Base-by-base conservation (phyloP, 1,284 basidiomycete species). In the Cryptococcus depauperatus region DNA sequence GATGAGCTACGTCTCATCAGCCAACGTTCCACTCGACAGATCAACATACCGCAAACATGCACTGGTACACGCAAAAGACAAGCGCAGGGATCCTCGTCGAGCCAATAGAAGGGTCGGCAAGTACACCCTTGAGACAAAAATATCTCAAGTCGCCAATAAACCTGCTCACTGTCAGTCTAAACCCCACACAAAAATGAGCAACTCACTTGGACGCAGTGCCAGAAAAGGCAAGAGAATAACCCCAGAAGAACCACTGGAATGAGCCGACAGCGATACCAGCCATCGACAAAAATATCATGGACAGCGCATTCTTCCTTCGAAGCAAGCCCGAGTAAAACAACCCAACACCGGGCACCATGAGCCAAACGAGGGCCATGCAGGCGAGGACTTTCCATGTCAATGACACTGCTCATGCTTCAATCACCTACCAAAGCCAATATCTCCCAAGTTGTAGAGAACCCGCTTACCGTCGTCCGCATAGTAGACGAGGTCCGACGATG, bases 271-370 rank as follows among this genome's bases (percentile, higher is more conserved):
- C 82, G 30, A 90, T 67, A 11, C 81, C 79, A 64, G 82, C 81
- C 76, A 95, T 79, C 40, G 80, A 81, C 21, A 90, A 75, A 73
- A 82, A 90, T 37, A 97, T 83, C 87, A 93, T 91, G 18, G 84
- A 88, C 7, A 96, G 76, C 0, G 91, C 92, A 59, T 92, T 95
- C 72, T 95, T 95, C 35, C 87, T 78, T 43, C 87, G 76, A 38
- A 83, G 68, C 5, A 79, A 68, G 58, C 90, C 91, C 26, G 87
- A 85, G 71, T 95, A 93, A 76, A 93, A 89, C 70, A 67, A 50
- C 13, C 73, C 72, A 51, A 89, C 79, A 49, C 87, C 87, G 16
- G 89, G 89, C 65, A 89, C 78, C 91, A 95, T 95, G 70, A 93
- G 77, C 79, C 83, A 91, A 23, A 93, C 89, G 26, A 77, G 64